Evolutionary conservation across 805 yeast species (phyloP), one percentile per base, ranked within the genome.

Genomic region (Schwanniomyces occidentalis): DNA sequence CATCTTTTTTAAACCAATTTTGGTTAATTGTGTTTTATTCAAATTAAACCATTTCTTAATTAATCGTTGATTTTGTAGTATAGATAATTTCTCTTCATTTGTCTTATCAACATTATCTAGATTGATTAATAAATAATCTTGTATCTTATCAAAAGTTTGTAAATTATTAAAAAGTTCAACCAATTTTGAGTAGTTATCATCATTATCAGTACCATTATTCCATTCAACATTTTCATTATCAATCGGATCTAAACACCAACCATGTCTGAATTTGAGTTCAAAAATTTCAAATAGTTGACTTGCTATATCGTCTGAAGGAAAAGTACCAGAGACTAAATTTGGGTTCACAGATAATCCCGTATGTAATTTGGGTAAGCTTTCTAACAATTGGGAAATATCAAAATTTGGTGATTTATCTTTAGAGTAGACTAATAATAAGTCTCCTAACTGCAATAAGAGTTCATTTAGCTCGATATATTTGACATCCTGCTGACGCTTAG

Each of bases 301-400:
- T 24, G 80, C 84, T 15, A 69, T 61, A 23, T 77, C 75, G 18
- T 69, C 66, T 3, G 58, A 67, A 8, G 57, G 53, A 46, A 85
- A 84, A 1, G 73, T 56, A 4, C 93, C 71, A 28, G 55, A 53
- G 6, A 59, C 30, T 39, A 90, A 77, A 29, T 72, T 65, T 2
- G 95, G 90, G 47, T 88, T 80, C 9, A 88, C 78, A 30, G 75
- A 75, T 30, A 88, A 65, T 0, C 96, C 96, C 2, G 80, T 70
- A 41, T 80, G 80, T 21, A 88, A 58, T 14, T 68, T 62, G 0
- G 95, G 95, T 24, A 88, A 61, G 19, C 71, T 52, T 21, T 75
- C 66, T 30, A 84, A 60, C 9, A 84, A 64, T 15, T 62, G 38
- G 37, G 60, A 61, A 6, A 58, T 45, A 17, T 56, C 48, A 24